phyloP scores from a whole-genome alignment of 306 rosid genomes.

The Rosa lucieae region DNA sequence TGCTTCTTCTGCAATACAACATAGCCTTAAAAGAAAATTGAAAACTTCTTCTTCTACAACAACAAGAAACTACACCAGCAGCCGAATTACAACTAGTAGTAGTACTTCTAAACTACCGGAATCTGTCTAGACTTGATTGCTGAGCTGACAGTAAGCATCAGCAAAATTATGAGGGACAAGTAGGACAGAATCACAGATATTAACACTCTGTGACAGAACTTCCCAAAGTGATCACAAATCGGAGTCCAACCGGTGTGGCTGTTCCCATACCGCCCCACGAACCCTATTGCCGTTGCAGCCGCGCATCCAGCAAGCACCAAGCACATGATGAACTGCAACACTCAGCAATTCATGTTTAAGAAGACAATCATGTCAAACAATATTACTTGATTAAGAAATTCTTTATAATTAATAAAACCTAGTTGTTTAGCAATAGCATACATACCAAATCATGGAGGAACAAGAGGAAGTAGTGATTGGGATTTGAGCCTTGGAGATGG shows the following conservation, averaged over 20 bases:
- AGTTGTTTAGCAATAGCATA: neutral
- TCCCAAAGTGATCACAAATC: constrained; percentile 41
- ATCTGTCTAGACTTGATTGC: constrained; percentile 36
- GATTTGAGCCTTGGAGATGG: constrained; percentile 24
- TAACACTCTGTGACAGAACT: constrained; percentile 35
- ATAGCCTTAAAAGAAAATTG: neutral
- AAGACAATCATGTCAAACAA: neutral
- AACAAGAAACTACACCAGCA: neutral
- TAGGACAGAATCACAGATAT: constrained; percentile 47
- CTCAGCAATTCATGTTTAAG: neutral
- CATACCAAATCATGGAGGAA: constrained; percentile 58
- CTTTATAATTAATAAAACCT: neutral
- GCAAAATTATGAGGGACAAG: constrained; percentile 34
- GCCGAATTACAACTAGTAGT: neutral
- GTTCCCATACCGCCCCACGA: constrained; percentile 52
- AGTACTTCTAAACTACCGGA: neutral
- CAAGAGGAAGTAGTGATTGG: constrained; percentile 36
- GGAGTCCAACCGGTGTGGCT: constrained; percentile 51
- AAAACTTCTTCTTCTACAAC: neutral
- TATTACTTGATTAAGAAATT: neutral
- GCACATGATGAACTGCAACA: constrained; percentile 34
- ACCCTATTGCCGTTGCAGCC: constrained; percentile 50
- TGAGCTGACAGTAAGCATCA: constrained; percentile 40
- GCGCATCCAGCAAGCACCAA: constrained; percentile 45
- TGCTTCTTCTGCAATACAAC: neutral